These are phyloP conservation scores for Anthracocystis setariae DNA, from an alignment of 1,284 basidiomycete genomes.

Conservation along the genomic window DNA sequence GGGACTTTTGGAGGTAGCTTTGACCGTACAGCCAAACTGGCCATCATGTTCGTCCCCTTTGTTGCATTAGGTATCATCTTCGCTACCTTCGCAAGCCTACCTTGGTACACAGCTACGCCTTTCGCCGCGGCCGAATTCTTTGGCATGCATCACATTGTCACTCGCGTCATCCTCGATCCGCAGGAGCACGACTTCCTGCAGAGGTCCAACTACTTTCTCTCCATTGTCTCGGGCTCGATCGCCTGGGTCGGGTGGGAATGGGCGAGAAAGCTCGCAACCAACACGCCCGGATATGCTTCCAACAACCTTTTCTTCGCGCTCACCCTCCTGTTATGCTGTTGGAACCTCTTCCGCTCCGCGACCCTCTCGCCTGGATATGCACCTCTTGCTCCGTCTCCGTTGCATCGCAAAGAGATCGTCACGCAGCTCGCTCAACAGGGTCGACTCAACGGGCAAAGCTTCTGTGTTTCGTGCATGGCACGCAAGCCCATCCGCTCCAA, in stretches of 20 bases:
- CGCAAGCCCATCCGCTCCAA: slow-evolving; percentile 92
- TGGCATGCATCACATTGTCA: slow-evolving; percentile 84
- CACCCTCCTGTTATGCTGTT: slow-evolving; percentile 77
- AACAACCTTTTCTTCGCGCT: slow-evolving; percentile 81
- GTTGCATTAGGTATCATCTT: slow-evolving; percentile 84
- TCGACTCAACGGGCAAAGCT: slow-evolving; percentile 89
- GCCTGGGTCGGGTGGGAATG: slow-evolving; percentile 87
- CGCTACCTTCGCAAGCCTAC: slow-evolving; percentile 80
- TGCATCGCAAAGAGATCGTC: slow-evolving; percentile 52
- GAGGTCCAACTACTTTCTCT: slow-evolving; percentile 81
- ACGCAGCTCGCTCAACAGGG: slow-evolving; percentile 79
- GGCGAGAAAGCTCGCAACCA: slow-evolving; percentile 72
- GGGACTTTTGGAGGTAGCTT: slow-evolving; percentile 72
- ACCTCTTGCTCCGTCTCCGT: slow-evolving; percentile 73
- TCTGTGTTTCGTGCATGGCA: slow-evolving; percentile 94
- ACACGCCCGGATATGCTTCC: slow-evolving; percentile 73
- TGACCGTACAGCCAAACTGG: slow-evolving; percentile 80
- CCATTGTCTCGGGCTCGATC: slow-evolving; percentile 86
- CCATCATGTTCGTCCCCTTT: slow-evolving; percentile 83
- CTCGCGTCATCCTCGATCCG: slow-evolving; percentile 39
- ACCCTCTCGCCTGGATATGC: slow-evolving; percentile 90
- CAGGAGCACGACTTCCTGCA: slow-evolving; percentile 55
- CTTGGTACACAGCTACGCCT: slow-evolving; percentile 87
- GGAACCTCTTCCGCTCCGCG: slow-evolving; percentile 89
- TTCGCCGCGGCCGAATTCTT: slow-evolving; percentile 86